phyloP scores from a whole-genome alignment of 257 asterid genomes.

The Dorcoceras hygrometricum region DNA sequence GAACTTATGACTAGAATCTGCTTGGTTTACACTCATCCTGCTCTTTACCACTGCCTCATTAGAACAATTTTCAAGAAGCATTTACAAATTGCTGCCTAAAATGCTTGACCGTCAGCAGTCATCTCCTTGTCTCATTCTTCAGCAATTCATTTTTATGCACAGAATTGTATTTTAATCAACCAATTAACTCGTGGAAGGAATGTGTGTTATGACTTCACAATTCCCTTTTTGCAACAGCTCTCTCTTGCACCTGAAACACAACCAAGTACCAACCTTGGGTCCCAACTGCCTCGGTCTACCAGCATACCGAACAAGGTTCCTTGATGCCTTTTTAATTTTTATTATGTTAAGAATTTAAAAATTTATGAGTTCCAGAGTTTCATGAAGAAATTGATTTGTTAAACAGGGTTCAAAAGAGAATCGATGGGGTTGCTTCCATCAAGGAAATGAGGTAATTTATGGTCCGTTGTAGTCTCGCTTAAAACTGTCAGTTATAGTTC shows the following conservation, averaged over 20 bases:
- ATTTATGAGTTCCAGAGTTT: conserved; percentile 25
- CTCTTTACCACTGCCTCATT: background rate
- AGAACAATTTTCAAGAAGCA: conserved; percentile 6
- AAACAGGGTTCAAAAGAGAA: conserved; percentile 95
- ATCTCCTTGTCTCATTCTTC: conserved; percentile 6
- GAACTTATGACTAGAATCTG: conserved; percentile 11
- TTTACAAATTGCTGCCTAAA: background rate
- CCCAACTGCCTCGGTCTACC: conserved; percentile 37
- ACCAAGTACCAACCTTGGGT: conserved; percentile 33
- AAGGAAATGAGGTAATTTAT: conserved; percentile 57
- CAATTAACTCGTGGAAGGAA: background rate
- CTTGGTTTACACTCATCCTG: conserved; percentile 10
- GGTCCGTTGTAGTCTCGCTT: background rate
- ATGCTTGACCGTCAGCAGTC: background rate
- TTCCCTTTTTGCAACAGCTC: conserved; percentile 47
- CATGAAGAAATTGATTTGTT: conserved; percentile 40
- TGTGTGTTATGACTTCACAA: conserved; percentile 19
- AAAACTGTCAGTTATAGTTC: background rate
- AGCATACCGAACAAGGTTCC: conserved; percentile 52
- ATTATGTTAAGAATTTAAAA: background rate
- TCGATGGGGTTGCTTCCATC: conserved; percentile 57
- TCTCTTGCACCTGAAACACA: conserved; percentile 64
- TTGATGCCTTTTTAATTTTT: conserved; percentile 14
- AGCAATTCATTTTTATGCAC: conserved; percentile 6
- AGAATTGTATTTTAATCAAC: background rate